phyloP scores from a whole-genome alignment of 257 asterid species.

The Przewalskia tangutica region DNA sequence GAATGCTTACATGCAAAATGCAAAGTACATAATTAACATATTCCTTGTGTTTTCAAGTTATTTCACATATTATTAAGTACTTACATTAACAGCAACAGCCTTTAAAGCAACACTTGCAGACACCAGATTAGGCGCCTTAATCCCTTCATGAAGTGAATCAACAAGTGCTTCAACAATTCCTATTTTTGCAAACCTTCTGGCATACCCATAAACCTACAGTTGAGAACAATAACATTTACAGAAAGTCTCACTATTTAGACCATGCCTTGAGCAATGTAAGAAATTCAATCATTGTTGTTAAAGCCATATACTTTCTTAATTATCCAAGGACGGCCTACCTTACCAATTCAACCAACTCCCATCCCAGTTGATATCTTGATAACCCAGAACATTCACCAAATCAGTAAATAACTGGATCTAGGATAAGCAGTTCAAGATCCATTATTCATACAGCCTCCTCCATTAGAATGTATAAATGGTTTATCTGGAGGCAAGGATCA shows the following conservation, averaged over 20 bases:
- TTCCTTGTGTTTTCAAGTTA: background rate
- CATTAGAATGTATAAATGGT: background rate
- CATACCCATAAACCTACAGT: constrained; percentile 85
- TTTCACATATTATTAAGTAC: constrained; percentile 14
- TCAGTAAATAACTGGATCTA: background rate
- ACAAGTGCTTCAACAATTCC: constrained; percentile 73
- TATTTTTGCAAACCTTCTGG: constrained; percentile 65
- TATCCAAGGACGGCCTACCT: background rate
- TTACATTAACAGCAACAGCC: constrained; percentile 86
- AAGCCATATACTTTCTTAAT: background rate
- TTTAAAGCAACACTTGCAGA: constrained; percentile 79
- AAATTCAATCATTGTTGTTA: background rate
- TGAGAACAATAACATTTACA: background rate
- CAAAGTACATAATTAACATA: background rate
- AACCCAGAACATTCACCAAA: background rate
- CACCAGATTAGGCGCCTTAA: constrained; percentile 46
- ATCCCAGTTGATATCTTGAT: background rate
- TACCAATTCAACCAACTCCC: background rate
- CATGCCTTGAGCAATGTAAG: background rate
- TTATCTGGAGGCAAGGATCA: background rate
- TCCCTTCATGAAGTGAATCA: constrained; percentile 67
- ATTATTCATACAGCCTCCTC: background rate
- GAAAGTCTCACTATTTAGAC: background rate
- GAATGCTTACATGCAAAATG: background rate
- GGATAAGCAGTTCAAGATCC: background rate